Conservation (phyloP, 345 rosid genomes). For the Combretum micranthum region DNA sequence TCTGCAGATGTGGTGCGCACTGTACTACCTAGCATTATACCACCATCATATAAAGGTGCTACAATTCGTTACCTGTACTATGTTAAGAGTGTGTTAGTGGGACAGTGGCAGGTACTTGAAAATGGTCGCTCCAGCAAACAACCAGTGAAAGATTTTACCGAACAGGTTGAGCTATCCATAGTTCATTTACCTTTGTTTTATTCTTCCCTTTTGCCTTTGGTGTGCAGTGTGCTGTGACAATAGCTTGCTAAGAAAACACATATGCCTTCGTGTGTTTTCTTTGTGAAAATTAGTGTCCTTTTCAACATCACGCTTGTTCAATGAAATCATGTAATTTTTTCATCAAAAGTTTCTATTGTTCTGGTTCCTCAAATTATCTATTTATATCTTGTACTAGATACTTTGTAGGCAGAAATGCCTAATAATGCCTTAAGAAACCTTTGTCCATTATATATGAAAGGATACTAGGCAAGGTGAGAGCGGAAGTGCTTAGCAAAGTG, state of each 20-base stretch:
- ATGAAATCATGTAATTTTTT: no score
- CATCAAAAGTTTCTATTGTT: no score
- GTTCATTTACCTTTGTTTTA: conserved; percentile 3
- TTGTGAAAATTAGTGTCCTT: no score
- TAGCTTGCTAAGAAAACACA: neutral
- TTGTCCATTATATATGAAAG: no score
- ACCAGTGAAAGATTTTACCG: conserved; percentile 33
- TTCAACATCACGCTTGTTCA: no score
- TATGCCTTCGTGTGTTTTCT: no score
- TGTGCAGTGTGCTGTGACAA: neutral
- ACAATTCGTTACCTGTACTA: conserved; percentile 84
- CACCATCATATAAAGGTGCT: conserved; percentile 84
- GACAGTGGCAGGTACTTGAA: conserved; percentile 60
- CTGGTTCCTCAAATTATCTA: no score
- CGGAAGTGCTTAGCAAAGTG: no score
- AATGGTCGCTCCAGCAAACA: conserved; percentile 43
- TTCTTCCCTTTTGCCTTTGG: neutral
- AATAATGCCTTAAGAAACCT: no score
- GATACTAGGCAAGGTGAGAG: no score
- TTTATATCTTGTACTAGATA: no score
- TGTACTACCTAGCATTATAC: conserved; percentile 62
- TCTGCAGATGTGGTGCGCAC: conserved; percentile 66
- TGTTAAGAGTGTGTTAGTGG: conserved; percentile 49
- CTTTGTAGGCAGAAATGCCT: no score
- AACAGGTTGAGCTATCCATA: conserved; percentile 55